Evolutionary conservation across 192 early-diverging fungal species (phyloP).

Genomic region (Bifiguratus adelaidae): DNA sequence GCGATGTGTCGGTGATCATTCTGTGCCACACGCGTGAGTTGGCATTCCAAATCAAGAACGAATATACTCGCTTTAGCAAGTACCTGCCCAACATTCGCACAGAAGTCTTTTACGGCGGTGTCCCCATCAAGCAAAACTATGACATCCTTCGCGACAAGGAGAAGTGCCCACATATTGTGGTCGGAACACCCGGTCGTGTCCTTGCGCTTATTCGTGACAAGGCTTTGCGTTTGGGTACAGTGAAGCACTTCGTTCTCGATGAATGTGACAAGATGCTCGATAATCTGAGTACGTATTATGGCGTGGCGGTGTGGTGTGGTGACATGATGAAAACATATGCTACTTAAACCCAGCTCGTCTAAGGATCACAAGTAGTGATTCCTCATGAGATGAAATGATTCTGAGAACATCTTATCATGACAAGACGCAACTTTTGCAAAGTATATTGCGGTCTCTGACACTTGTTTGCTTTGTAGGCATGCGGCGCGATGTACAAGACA

Average conservation of each 20-base stretch:
- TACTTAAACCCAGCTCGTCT: conserved; percentile 78
- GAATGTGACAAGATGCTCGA: conserved; percentile 99
- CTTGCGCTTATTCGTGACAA: conserved; percentile 79
- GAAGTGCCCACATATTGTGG: conserved; percentile 92
- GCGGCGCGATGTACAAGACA: conserved; percentile 94
- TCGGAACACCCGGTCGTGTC: conserved; percentile 95
- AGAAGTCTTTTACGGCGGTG: conserved; percentile 90
- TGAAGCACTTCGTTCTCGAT: conserved; percentile 98
- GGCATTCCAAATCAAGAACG: conserved; percentile 97
- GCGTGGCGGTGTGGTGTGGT: too few species aligned
- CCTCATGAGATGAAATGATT: conserved; percentile 27
- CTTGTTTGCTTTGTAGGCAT: conserved; percentile 57
- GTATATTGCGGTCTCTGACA: too few species aligned
- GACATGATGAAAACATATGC: conserved; percentile 41
- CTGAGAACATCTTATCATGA: neutral
- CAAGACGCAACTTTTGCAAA: neutral
- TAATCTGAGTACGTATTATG: conserved; percentile 61
- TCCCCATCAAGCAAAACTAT: conserved; percentile 61
- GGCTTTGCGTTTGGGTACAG: conserved; percentile 61
- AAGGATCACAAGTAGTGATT: conserved; percentile 30
- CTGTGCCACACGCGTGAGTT: conserved; percentile 98
- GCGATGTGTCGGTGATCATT: conserved; percentile 79
- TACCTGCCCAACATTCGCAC: conserved; percentile 90
- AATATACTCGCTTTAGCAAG: conserved; percentile 93
- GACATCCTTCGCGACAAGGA: conserved; percentile 72